These are phyloP conservation scores for Coemansia sp. DNA, from an alignment of 192 early-diverging fungal species.

Conservation along the genomic window DNA sequence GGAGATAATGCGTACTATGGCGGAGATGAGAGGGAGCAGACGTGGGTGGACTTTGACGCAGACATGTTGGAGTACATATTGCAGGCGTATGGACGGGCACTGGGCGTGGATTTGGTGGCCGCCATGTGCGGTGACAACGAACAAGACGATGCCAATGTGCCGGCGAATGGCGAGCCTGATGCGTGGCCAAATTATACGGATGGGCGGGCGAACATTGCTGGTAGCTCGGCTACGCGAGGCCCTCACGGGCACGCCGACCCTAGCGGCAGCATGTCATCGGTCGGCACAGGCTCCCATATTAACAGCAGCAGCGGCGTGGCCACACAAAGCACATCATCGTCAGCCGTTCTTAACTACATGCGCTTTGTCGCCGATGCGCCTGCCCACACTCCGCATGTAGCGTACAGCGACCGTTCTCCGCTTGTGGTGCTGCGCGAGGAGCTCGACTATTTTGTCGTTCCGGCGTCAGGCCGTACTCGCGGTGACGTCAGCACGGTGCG, in stretches of 20 bases:
- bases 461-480: slow-evolving; percentile 31
- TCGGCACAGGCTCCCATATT: slow-evolving; percentile 32
- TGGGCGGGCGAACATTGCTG: slow-evolving; percentile 33
- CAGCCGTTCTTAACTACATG: slow-evolving; percentile 55
- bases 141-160: not conserved
- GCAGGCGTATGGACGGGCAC: slow-evolving; percentile 35
- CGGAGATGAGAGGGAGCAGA: slow-evolving; percentile 26
- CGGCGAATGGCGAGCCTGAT: not conserved
- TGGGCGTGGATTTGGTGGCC: slow-evolving; percentile 32
- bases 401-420: slow-evolving; percentile 59
- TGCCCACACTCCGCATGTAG: slow-evolving; percentile 12
- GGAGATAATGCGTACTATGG: not conserved
- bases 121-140: not conserved
- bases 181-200: slow-evolving; percentile 45
- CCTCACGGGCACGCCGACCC: not conserved
- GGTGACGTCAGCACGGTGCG: slow-evolving; percentile 50
- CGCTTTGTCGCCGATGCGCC: slow-evolving; percentile 31
- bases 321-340: slow-evolving; percentile 53
- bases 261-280: slow-evolving; percentile 46
- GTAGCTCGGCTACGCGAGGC: not conserved
- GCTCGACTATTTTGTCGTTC: slow-evolving; percentile 73
- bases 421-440: slow-evolving; percentile 78
- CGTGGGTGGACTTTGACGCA: slow-evolving; percentile 58
- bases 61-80: slow-evolving; percentile 56
- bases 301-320: slow-evolving; percentile 44